Evolutionary conservation across 257 asterid genomes (phyloP).

Genomic region (Lycium barbarum): DNA sequence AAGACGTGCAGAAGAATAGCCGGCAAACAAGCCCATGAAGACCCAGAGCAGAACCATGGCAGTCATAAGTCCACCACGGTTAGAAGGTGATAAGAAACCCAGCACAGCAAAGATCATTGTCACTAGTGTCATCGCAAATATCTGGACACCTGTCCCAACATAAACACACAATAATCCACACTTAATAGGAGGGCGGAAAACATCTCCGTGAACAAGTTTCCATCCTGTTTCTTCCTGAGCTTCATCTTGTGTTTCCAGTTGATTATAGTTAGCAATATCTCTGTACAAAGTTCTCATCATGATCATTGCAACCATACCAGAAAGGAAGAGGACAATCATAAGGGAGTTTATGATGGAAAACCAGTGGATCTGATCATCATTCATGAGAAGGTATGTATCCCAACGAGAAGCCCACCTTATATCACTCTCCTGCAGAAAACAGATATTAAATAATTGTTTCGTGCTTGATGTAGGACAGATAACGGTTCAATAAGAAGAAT

Average conservation of each 20-base stretch:
- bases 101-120: constrained; percentile 81
- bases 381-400: constrained; percentile 95
- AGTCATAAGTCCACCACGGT: constrained; percentile 89
- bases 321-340: constrained; percentile 90
- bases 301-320: constrained; percentile 95
- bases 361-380: constrained; percentile 93
- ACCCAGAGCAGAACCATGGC: constrained; percentile 94
- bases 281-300: constrained; percentile 91
- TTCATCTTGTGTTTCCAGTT: constrained; percentile 84
- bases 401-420: constrained; percentile 93
- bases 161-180: constrained; percentile 75
- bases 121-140: constrained; percentile 84
- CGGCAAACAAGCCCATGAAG: constrained; percentile 86
- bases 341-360: constrained; percentile 85
- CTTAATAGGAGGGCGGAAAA: constrained; percentile 70
- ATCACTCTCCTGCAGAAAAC: constrained; percentile 62
- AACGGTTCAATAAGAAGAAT: constrained; percentile 20
- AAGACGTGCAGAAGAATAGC: constrained; percentile 77
- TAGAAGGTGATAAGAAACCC: constrained; percentile 89
- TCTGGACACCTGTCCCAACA: constrained; percentile 87
- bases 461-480: neutral
- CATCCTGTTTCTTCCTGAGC: constrained; percentile 94
- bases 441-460: neutral
- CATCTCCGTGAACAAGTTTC: constrained; percentile 91
- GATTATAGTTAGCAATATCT: constrained; percentile 91